Base-by-base conservation (phyloP, 306 rosid species). In the Abrus pulchellus region DNA sequence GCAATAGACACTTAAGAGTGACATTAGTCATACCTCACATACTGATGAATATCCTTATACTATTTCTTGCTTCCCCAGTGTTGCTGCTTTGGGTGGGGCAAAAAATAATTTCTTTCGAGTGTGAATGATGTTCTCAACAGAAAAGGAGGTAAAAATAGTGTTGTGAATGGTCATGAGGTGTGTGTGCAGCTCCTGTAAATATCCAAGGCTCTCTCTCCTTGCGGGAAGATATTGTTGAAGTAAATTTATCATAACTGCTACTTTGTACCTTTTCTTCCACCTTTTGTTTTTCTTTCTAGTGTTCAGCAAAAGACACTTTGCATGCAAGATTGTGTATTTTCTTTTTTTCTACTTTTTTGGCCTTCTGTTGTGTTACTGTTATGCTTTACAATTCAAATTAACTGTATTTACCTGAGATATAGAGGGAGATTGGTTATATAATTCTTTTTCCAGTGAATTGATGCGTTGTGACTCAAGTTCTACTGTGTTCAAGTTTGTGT, bases 41-140 rank as follows among this genome's bases (percentile, higher is more conserved):
- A 57, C 78, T 69, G 28, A 78, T 79, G 60, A 36, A 81, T 74
- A 68, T 54, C 27, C 79, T 83, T 72, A 14, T 79, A 71, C 69
- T 59, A 48, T 54, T 66, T 50, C 29, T 80, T 72, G 52, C 47
- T 83, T 62, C 80, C 87, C 2, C 97, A 94, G 98, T 33, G 74
- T 70, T 92, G 94, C 88, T 94, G 98, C 87, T 86, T 94, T 88
- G 69, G 84, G 9, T 92, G 90, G 92, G 2, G 87, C 81, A 83
- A 65, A 75, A 87, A 88, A 36, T 89, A 89, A 89, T 68, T 55
- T 47, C 48, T 76, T 47, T 76, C 60, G 83, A 55, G 71, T 75
- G 73, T 83, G 83, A 85, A 72, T 78, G 62, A 59, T 63, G 75
- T 79, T 74, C 59, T 79, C 52, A 70, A 40, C 48, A 48, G 57